Evolutionary conservation across 2,329 filamentous ascomycete species (phyloP).

Genomic region (Thermoascus crustaceus): DNA sequence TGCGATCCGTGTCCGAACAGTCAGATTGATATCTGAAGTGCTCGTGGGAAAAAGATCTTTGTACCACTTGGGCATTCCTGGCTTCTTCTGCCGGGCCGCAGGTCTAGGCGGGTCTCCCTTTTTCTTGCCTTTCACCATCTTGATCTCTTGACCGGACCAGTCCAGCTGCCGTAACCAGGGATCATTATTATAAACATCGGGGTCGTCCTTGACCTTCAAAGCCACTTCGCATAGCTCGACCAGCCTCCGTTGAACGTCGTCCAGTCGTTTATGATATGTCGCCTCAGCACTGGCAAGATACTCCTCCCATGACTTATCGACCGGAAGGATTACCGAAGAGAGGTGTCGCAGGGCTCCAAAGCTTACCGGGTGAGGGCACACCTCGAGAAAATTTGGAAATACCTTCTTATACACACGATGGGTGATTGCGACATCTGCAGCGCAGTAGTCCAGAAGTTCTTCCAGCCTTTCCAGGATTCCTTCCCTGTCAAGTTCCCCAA

Average conservation of each 20-base stretch:
- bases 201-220: conserved; percentile 60
- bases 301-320: conserved; percentile 77
- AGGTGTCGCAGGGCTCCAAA: conserved; percentile 89
- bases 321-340: conserved; percentile 85
- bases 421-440: conserved; percentile 85
- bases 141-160: conserved; percentile 89
- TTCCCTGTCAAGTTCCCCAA: conserved; percentile 68
- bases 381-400: conserved; percentile 78
- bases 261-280: conserved; percentile 68
- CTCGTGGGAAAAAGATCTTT: conserved; percentile 74
- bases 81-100: conserved; percentile 78
- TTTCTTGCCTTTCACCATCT: conserved; percentile 84
- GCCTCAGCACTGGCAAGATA: conserved; percentile 79
- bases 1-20: conserved; percentile 79
- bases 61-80: conserved; percentile 93
- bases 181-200: conserved; percentile 64
- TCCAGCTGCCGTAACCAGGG: conserved; percentile 91
- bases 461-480: conserved; percentile 66
- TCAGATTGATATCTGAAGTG: conserved; percentile 60
- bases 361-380: conserved; percentile 93
- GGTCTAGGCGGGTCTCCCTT: conserved; percentile 72
- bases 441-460: conserved; percentile 85
- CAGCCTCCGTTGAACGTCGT: conserved; percentile 70
- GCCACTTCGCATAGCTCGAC: conserved; percentile 68
- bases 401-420: conserved; percentile 92